Evolutionary conservation across 164 flowering plant species (phyloP).

Genomic region (Echeveria elegans): DNA sequence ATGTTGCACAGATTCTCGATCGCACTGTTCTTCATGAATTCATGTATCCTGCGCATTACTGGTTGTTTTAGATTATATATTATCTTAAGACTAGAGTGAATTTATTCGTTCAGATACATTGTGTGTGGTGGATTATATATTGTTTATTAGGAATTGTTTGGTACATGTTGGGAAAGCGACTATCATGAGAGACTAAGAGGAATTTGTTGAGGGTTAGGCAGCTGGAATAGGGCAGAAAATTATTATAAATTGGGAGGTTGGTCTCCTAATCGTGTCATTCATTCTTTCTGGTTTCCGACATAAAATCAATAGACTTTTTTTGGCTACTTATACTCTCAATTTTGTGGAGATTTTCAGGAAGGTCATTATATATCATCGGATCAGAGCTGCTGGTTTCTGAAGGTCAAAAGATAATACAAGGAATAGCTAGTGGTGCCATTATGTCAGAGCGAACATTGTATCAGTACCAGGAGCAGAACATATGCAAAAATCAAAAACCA

Average conservation of each 20-base stretch:
- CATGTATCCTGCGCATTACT: background rate
- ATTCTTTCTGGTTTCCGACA: slow-evolving; percentile 4
- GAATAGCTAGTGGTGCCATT: background rate
- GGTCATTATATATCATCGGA: background rate
- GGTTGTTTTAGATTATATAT: background rate
- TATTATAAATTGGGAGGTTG: background rate
- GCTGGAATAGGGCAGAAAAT: background rate
- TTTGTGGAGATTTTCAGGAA: background rate
- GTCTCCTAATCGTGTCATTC: background rate
- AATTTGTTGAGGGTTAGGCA: slow-evolving; percentile 5
- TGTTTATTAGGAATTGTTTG: background rate
- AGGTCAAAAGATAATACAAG: background rate
- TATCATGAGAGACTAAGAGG: background rate
- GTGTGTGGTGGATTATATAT: background rate
- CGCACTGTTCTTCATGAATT: background rate
- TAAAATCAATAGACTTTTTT: background rate
- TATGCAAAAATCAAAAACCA: background rate
- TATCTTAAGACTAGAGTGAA: background rate
- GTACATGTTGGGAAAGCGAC: background rate
- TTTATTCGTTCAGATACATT: background rate
- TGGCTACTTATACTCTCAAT: background rate
- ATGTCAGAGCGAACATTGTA: background rate
- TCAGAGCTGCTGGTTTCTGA: background rate
- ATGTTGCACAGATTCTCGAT: background rate
- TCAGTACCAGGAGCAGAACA: slow-evolving; percentile 1